phyloP scores from a whole-genome alignment of 2,329 filamentous ascomycete genomes.

The Colletotrichum lentis region DNA sequence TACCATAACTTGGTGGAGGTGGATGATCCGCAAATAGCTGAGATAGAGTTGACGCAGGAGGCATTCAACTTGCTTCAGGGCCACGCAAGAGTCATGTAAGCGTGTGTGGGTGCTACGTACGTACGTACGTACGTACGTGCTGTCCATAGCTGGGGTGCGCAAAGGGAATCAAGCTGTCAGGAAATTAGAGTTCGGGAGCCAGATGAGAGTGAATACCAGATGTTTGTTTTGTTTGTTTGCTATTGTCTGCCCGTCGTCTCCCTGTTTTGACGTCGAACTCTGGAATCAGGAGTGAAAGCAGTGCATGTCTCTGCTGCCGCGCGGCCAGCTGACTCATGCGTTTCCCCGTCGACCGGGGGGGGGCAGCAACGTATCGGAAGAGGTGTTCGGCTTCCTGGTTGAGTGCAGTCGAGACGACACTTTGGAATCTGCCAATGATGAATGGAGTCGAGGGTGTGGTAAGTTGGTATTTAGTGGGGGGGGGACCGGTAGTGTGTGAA shows the following conservation, averaged over 20 bases:
- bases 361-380: slow-evolving; percentile 5
- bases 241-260: background rate
- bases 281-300: background rate
- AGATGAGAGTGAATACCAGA: slow-evolving; percentile 13
- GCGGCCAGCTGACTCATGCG: slow-evolving; percentile 26
- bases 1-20: slow-evolving; percentile 30
- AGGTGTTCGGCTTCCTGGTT: background rate
- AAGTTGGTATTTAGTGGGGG: too few relatives aligned
- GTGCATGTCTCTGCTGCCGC: slow-evolving; percentile 18
- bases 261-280: slow-evolving; percentile 1
- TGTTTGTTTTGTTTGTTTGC: slow-evolving; percentile 26
- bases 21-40: background rate
- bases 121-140: background rate
- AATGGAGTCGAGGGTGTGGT: background rate
- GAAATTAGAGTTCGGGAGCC: background rate
- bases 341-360: slow-evolving; percentile 10
- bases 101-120: background rate
- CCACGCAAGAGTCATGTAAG: background rate
- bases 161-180: slow-evolving; percentile 8
- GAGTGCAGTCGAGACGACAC: slow-evolving; percentile 13
- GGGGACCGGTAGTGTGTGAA: background rate
- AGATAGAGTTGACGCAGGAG: slow-evolving; percentile 27
- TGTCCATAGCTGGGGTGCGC: background rate
- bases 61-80: background rate
- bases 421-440: slow-evolving; percentile 28